Base-by-base conservation (phyloP, 441 rosid genomes). In the Adansonia rubrostipa region DNA sequence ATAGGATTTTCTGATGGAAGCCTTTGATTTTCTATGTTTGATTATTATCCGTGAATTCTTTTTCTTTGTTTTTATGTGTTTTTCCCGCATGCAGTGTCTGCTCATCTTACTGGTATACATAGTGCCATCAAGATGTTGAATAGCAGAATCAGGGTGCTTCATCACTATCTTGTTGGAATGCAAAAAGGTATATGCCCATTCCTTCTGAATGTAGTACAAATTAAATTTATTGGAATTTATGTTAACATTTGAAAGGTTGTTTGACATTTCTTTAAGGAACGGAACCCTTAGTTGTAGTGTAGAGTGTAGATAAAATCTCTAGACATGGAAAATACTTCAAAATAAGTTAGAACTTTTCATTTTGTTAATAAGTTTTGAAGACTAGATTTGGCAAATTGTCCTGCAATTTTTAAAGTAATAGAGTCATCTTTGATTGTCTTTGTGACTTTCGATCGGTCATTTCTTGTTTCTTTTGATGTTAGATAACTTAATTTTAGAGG, bases 71-170 rank as follows among this genome's bases (percentile, higher is more conserved):
- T 73, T 42, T 53, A 3, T 76, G n/a, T 28, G 72, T 42, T 20
- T 67, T 56, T 17, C 57, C 69, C 60, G 28, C 65, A 54, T 87
- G 81, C 81, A 94, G 99, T 96, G 93, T 97, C 99, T 83, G 97
- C 99, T 77, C 98, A 96, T 83, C 98, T 96, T 77, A 94, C 98
- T 9, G 92, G 98, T 57, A 92, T 92, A 73, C 98, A 96, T 79
- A 94, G 97, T 85, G 99, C 99, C 61, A 94, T 94, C 88, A 96
- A 96, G 91, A 96, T 96, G 99, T 85, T 94, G 79, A 94, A 92
- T 86, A 92, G 96, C 85, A 91, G 98, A 85, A 88, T 94, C 79
- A 90, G 91, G 84, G 97, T 96, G 80, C 95, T 96, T 78, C 93
- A 88, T 82, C 97, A 94, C 70, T 92, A 92, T 80, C 99, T 94